Evolutionary conservation across 805 yeast species (phyloP).

Genomic region (Lachancea nothofagi): DNA sequence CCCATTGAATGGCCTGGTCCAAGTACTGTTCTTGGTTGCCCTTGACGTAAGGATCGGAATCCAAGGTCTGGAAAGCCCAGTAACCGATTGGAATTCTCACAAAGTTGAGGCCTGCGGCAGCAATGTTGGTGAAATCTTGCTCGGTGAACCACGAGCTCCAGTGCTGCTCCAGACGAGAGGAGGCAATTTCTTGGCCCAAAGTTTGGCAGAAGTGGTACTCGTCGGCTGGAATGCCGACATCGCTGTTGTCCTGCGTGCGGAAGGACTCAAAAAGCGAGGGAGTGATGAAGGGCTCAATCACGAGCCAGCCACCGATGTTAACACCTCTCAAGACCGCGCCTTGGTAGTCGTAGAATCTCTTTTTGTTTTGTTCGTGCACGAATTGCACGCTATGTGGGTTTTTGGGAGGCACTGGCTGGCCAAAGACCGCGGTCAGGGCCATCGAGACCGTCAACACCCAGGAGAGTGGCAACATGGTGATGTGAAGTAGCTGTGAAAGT

Average conservation of each 20-base stretch:
- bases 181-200: conserved; percentile 59
- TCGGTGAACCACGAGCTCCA: conserved; percentile 79
- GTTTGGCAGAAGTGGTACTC: conserved; percentile 63
- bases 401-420: conserved; percentile 20
- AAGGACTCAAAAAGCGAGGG: conserved; percentile 64
- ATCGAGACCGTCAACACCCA: conserved; percentile 4
- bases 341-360: conserved; percentile 24
- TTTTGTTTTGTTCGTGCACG: conserved; percentile 16
- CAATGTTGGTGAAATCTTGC: conserved; percentile 58
- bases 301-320: conserved; percentile 87
- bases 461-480: background rate
- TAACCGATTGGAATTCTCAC: conserved; percentile 92
- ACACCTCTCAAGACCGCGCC: conserved; percentile 47
- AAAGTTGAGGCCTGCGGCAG: conserved; percentile 62
- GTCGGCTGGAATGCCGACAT: conserved; percentile 61
- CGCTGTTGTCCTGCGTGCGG: conserved; percentile 32
- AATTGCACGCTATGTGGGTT: conserved; percentile 16
- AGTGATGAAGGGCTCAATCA: conserved; percentile 79
- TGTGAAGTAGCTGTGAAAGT: too few species aligned
- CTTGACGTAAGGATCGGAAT: conserved; percentile 76
- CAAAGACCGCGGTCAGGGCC: conserved; percentile 10
- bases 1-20: conserved; percentile 77
- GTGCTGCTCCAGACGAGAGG: conserved; percentile 50
- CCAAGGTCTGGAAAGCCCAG: conserved; percentile 73
- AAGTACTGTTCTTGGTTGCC: conserved; percentile 66